phyloP scores from a whole-genome alignment of 345 rosid genomes.

The Lepidium sativum region DNA sequence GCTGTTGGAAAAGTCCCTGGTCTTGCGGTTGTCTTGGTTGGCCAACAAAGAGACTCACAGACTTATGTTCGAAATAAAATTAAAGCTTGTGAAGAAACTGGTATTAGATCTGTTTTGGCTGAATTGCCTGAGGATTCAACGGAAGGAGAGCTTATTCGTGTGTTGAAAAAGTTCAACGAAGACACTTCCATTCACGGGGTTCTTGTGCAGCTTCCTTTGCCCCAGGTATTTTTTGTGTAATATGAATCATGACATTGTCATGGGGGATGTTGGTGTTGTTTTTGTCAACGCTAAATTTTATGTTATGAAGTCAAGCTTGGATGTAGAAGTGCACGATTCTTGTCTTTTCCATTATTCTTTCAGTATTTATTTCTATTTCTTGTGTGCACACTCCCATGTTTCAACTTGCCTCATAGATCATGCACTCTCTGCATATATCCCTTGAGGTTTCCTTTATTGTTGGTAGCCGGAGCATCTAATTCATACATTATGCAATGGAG shows the following conservation, averaged over 20 bases:
- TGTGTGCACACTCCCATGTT: not conserved
- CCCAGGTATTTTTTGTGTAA: slow-evolving; percentile 43
- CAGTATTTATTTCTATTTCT: not conserved
- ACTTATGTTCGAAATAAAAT: slow-evolving; percentile 80
- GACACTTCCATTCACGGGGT: slow-evolving; percentile 75
- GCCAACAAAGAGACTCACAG: slow-evolving; percentile 71
- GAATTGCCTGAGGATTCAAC: slow-evolving; percentile 50
- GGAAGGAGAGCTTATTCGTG: slow-evolving; percentile 44
- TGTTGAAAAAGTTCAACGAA: slow-evolving; percentile 41
- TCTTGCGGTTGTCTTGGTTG: slow-evolving; percentile 75
- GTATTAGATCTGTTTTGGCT: slow-evolving; percentile 61
- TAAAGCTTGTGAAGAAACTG: slow-evolving; percentile 75
- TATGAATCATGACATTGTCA: not conserved
- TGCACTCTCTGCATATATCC: not conserved
- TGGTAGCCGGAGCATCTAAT: not conserved
- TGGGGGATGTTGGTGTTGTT: not conserved
- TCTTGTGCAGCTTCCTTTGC: slow-evolving; percentile 94
- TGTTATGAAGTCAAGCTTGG: not conserved
- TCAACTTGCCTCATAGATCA: not conserved
- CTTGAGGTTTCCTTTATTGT: not conserved
- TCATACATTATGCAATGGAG: not conserved
- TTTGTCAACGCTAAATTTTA: not conserved
- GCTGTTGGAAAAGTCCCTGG: slow-evolving; percentile 68
- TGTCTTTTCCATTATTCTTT: too few relatives aligned
- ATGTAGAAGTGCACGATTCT: not conserved